A percentile compares a stretch with the other conserved stretches of the same genome.
These are phyloP conservation scores for Cryphonectria radicalis DNA, from an alignment of 2,329 filamentous ascomycete species.

Conservation along the genomic window DNA sequence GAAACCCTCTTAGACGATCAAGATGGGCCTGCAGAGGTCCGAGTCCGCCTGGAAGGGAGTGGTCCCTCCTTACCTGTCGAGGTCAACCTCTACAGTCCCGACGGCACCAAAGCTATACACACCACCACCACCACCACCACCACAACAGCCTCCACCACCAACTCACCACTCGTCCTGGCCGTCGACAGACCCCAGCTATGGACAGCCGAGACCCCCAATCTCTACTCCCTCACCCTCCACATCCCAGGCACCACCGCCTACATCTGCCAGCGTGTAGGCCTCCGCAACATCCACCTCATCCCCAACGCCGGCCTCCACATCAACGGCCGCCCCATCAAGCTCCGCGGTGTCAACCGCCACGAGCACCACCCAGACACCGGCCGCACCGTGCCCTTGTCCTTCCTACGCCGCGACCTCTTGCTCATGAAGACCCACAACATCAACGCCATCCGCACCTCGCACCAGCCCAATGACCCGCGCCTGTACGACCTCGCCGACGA, in stretches of 20 bases:
- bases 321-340: constrained; percentile 59
- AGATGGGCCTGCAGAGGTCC: constrained; percentile 55
- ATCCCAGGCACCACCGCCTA: constrained; percentile 33
- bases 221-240: constrained; percentile 47
- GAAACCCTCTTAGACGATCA: constrained; percentile 56
- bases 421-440: constrained; percentile 65
- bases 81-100: constrained; percentile 27
- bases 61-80: constrained; percentile 30
- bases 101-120: constrained; percentile 33
- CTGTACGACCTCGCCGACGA: constrained; percentile 58
- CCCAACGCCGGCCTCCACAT: constrained; percentile 54
- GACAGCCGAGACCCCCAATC: constrained; percentile 61
- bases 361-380: constrained; percentile 61
- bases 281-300: constrained; percentile 61
- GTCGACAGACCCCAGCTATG: constrained; percentile 56
- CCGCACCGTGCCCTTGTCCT: constrained; percentile 57
- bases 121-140: constrained; percentile 33
- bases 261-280: constrained; percentile 57
- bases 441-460: constrained; percentile 63
- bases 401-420: constrained; percentile 57
- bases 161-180: constrained; percentile 39
- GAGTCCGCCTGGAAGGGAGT: constrained; percentile 43
- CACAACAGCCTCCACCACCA: constrained; percentile 23
- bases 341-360: constrained; percentile 62
- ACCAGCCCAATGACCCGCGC: constrained; percentile 58